Base-by-base conservation (phyloP, 768 basidiomycete genomes). In the Floccularia luteovirens region DNA sequence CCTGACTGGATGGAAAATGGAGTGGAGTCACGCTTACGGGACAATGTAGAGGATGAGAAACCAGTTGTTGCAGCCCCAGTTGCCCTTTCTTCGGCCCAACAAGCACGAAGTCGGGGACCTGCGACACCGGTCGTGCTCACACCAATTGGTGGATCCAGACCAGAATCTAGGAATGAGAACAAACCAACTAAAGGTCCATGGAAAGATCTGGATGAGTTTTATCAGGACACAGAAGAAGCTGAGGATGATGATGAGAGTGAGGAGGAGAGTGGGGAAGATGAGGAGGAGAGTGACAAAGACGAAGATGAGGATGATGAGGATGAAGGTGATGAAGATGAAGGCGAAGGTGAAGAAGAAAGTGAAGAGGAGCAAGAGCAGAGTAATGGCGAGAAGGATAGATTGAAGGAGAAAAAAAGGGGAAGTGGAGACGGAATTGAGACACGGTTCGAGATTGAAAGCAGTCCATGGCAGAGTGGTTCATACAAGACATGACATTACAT, bases 1-100 rank as follows among this genome's bases (percentile, higher is more conserved):
- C 88, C 90, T 0, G 89, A 90, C 50, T 96, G 93, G 93, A 69
- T 86, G 4, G 90, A 93, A 57, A 69, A 76, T 40, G 91, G 90
- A 0, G 88, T 88, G 3, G 88, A 91, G 48, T 63, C 86, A 1
- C 67, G 74, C 0, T 60, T 97, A 41, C 74, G 93, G 43, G 83
- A 90, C 44, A 67, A 63, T 14, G 74, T 72, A 33, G 79, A 82
- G 7, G 82, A 83, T 41, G 79, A 82, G 7, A 82, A 82, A 41
- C 53, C 58, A 14, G 60, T 61, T 28, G 58, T 52, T 13, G n/a
- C n/a, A n/a, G n/a, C n/a, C n/a, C 52, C 61, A 3, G 56, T 62
- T 24, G 67, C 71, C 1, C 60, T 74, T 31, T 68, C 67, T 48
- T 74, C 55, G 14, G 32, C 32, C 32, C 6, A 17, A 17, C 6